These are phyloP conservation scores for Trichothecium sympodiale DNA, from an alignment of 2,329 filamentous ascomycete genomes.

Conservation along the genomic window DNA sequence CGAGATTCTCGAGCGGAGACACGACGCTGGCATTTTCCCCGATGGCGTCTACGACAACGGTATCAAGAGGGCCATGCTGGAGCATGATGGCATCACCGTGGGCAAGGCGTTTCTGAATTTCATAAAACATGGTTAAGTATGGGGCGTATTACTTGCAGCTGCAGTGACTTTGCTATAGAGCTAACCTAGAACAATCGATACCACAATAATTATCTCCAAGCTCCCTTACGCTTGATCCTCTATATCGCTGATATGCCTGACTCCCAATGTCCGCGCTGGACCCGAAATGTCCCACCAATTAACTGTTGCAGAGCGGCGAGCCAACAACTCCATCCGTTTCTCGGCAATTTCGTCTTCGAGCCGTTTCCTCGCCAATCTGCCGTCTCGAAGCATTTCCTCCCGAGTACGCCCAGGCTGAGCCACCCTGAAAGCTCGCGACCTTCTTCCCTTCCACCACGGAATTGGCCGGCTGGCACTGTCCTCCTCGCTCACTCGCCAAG, in stretches of 20 bases:
- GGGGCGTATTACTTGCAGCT: not conserved
- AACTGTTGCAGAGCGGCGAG: conserved; percentile 7
- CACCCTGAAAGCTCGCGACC: conserved; percentile 3
- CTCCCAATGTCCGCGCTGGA: not conserved
- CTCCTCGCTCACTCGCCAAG: conserved; percentile 38
- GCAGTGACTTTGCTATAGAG: not conserved
- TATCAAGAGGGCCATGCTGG: conserved; percentile 49
- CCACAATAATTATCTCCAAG: not conserved
- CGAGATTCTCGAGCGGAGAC: conserved; percentile 18
- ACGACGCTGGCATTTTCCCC: conserved; percentile 48
- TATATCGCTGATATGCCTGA: not conserved
- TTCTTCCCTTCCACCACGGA: conserved; percentile 9
- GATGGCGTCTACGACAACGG: conserved; percentile 60
- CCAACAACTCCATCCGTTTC: conserved; percentile 14
- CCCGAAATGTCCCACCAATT: conserved; percentile 19
- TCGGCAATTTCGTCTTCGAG: conserved; percentile 34
- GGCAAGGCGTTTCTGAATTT: conserved; percentile 68
- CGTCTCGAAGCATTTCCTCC: conserved; percentile 42
- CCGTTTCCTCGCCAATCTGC: conserved; percentile 33
- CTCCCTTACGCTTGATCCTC: not conserved
- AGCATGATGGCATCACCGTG: conserved; percentile 73
- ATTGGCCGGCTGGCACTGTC: conserved; percentile 7
- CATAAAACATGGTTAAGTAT: conserved; percentile 41
- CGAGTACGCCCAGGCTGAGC: conserved; percentile 30
- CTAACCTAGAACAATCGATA: not conserved